Evolutionary conservation across 208 protist genomes (phyloP).

Genomic region (Zelonia costaricensis): DNA sequence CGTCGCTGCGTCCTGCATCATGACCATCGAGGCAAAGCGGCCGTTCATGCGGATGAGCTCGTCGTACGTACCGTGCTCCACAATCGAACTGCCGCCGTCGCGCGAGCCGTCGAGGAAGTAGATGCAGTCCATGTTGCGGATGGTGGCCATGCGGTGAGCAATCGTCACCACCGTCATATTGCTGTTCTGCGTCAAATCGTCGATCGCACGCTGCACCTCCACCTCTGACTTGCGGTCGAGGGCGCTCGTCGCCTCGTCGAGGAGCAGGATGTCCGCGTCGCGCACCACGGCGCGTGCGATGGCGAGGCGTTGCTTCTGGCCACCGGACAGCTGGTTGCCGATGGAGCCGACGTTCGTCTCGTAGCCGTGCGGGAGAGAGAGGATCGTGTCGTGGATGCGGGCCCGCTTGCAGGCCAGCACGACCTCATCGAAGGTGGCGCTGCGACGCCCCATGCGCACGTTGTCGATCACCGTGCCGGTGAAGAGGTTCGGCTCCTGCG

Average conservation of each 20-base stretch:
- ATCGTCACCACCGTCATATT: conserved; percentile 84
- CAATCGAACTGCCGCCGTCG: conserved; percentile 49
- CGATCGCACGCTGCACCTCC: conserved; percentile 80
- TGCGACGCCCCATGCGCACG: conserved; percentile 60
- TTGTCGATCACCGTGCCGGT: conserved; percentile 69
- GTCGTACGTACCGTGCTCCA: conserved; percentile 65
- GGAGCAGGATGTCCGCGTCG: conserved; percentile 73
- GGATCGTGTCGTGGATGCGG: conserved; percentile 88
- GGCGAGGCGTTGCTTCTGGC: conserved; percentile 92
- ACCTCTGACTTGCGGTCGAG: conserved; percentile 90
- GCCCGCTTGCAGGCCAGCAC: conserved; percentile 67
- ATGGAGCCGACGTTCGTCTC: conserved; percentile 81
- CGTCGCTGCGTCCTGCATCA: conserved; percentile 46
- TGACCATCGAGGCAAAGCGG: conserved; percentile 71
- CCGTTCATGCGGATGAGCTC: conserved; percentile 62
- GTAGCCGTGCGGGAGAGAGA: conserved; percentile 78
- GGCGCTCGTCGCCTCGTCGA: conserved; percentile 92
- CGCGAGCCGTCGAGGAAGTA: conserved; percentile 63
- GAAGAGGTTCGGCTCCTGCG: conserved; percentile 86
- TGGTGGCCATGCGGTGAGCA: conserved; percentile 90
- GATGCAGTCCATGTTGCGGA: conserved; percentile 88
- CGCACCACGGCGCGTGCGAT: conserved; percentile 86
- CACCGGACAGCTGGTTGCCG: conserved; percentile 81
- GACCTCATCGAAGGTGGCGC: conserved; percentile 74
- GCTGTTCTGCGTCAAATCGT: conserved; percentile 60